Evolutionary conservation across 2,329 filamentous ascomycete species (phyloP).

Genomic region (Epichloe baconii): DNA sequence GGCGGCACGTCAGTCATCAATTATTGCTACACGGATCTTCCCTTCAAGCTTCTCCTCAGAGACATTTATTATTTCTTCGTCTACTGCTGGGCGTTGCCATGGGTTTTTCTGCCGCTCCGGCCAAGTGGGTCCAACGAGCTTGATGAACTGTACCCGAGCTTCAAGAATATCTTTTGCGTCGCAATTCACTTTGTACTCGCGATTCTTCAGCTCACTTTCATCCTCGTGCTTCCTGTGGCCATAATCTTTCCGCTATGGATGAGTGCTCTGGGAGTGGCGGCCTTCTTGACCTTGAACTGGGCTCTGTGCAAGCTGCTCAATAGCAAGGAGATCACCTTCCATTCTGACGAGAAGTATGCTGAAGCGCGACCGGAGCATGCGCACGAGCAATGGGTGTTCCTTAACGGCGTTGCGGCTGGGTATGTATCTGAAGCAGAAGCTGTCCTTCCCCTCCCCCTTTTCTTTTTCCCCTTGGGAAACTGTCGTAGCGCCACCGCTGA

Average conservation of each 20-base stretch:
- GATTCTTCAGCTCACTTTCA: constrained; percentile 45
- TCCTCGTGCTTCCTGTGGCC: constrained; percentile 42
- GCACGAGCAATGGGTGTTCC: constrained; percentile 65
- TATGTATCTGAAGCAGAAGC: constrained; percentile 19
- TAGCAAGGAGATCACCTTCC: constrained; percentile 33
- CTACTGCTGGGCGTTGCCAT: constrained; percentile 43
- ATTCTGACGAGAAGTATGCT: constrained; percentile 40
- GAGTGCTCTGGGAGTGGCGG: constrained; percentile 23
- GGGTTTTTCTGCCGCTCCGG: constrained; percentile 44
- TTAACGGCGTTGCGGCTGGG: constrained; percentile 59
- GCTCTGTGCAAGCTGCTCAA: constrained; percentile 38
- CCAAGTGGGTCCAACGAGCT: constrained; percentile 39
- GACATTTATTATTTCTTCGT: constrained; percentile 43
- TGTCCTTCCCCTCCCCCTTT: neutral
- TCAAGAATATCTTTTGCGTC: constrained; percentile 43
- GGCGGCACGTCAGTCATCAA: constrained; percentile 44
- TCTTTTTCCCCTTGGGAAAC: too few species aligned
- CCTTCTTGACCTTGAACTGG: constrained; percentile 37
- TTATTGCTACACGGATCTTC: constrained; percentile 47
- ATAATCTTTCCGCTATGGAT: constrained; percentile 36
- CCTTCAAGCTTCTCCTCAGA: constrained; percentile 35
- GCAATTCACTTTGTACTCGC: constrained; percentile 44
- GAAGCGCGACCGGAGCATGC: constrained; percentile 34
- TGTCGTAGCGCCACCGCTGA: neutral
- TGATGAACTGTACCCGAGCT: constrained; percentile 51